These are phyloP conservation scores for Microbotryum scabiosae DNA, from an alignment of 1,284 basidiomycete genomes.

Conservation along the genomic window DNA sequence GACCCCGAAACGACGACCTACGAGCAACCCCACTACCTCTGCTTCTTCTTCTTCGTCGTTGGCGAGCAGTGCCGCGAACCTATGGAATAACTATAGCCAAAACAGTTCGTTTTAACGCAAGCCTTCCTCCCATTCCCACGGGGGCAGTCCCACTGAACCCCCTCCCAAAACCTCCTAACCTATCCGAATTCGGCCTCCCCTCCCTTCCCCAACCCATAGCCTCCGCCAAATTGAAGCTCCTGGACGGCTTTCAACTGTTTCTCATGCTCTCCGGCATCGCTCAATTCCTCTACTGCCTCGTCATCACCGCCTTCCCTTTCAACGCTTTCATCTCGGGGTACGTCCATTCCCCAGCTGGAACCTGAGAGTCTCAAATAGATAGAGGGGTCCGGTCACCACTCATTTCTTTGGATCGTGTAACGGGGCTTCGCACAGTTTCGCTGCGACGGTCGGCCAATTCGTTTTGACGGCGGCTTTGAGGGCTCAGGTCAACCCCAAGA, in stretches of 20 bases:
- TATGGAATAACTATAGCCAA: too few species aligned
- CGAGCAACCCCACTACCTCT: too few species aligned
- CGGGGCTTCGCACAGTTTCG: slow-evolving; percentile 61
- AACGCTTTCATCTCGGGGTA: slow-evolving; percentile 95
- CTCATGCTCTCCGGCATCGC: slow-evolving; percentile 81
- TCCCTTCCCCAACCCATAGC: slow-evolving; percentile 36
- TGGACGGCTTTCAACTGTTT: slow-evolving; percentile 88
- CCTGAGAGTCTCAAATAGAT: not conserved
- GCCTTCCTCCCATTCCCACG: too few species aligned
- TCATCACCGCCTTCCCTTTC: slow-evolving; percentile 90
- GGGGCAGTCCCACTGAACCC: too few species aligned
- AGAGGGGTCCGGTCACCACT: not conserved
- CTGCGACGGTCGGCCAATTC: slow-evolving; percentile 91
- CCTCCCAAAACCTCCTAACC: too few species aligned
- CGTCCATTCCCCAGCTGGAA: not conserved
- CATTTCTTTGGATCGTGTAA: not conserved
- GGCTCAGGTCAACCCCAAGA: slow-evolving; percentile 82
- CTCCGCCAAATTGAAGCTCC: slow-evolving; percentile 76
- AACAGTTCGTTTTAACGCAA: too few species aligned
- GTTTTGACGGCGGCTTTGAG: slow-evolving; percentile 86
- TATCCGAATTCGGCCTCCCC: not conserved
- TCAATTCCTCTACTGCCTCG: slow-evolving; percentile 85
- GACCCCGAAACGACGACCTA: too few species aligned
- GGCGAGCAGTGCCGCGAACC: too few species aligned
- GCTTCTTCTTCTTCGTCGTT: too few species aligned